Evolutionary conservation across 257 asterid species (phyloP).

Genomic region (Gardenia jasminoides): DNA sequence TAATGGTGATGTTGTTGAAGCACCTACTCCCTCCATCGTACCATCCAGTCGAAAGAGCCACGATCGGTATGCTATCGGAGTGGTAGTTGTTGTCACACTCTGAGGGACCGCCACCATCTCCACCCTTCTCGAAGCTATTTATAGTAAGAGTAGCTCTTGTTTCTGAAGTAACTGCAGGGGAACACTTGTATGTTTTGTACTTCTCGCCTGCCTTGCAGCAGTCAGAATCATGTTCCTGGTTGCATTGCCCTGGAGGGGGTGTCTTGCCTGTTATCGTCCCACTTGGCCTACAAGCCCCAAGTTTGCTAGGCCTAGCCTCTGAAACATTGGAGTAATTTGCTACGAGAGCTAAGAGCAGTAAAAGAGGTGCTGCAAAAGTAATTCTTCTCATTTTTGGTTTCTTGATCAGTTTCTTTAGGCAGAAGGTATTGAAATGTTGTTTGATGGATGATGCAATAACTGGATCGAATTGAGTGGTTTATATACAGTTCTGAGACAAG

Average conservation of each 20-base stretch:
- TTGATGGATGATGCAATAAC: not conserved
- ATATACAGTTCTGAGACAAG: not conserved
- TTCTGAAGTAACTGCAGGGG: not conserved
- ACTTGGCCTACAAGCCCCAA: not conserved
- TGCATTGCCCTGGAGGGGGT: not conserved
- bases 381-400: not conserved
- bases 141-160: constrained; percentile 35
- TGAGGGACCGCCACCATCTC: constrained; percentile 35
- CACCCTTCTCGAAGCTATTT: constrained; percentile 31
- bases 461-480: not conserved
- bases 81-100: constrained; percentile 33
- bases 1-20: constrained; percentile 4
- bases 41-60: constrained; percentile 15
- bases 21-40: not conserved
- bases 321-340: not conserved
- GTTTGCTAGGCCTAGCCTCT: not conserved
- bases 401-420: not conserved
- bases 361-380: not conserved
- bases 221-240: not conserved
- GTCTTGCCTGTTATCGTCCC: not conserved
- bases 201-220: not conserved
- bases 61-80: constrained; percentile 30
- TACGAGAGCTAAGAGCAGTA: not conserved
- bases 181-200: not conserved
- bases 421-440: too few species aligned